Conservation (phyloP, 192 early-diverging fungal species). For the Chytriomyces confervae region DNA sequence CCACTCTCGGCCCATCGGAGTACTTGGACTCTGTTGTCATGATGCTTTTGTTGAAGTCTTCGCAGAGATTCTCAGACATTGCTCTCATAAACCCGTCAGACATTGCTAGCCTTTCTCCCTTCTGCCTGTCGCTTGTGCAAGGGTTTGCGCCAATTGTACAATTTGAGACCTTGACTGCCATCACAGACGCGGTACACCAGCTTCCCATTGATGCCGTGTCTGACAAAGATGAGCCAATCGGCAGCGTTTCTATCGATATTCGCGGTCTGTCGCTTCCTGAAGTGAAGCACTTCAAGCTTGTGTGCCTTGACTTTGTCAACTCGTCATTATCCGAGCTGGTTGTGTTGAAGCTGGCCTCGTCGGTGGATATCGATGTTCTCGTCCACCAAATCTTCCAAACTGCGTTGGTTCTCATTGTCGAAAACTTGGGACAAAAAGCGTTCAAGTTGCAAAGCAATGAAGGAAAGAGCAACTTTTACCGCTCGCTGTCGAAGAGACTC, state of each 20-base stretch:
- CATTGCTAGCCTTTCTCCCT: slow-evolving; percentile 71
- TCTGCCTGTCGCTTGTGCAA: slow-evolving; percentile 73
- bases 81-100: slow-evolving; percentile 54
- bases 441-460: not conserved
- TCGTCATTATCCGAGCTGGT: slow-evolving; percentile 20
- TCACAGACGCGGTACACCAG: slow-evolving; percentile 50
- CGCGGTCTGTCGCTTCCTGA: slow-evolving; percentile 60
- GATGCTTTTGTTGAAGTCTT: slow-evolving; percentile 74
- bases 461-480: slow-evolving; percentile 27
- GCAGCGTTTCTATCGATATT: slow-evolving; percentile 37
- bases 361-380: slow-evolving; percentile 1
- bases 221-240: not conserved
- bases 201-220: slow-evolving; percentile 34
- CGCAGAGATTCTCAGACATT: slow-evolving; percentile 57
- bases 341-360: slow-evolving; percentile 11
- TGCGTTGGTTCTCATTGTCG: slow-evolving; percentile 61
- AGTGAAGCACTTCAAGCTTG: slow-evolving; percentile 70
- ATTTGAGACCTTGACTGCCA: slow-evolving; percentile 62
- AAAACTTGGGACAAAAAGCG: slow-evolving; percentile 26
- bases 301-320: slow-evolving; percentile 59
- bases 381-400: slow-evolving; percentile 58
- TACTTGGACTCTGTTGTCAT: slow-evolving; percentile 77
- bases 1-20: slow-evolving; percentile 76
- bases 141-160: slow-evolving; percentile 73
- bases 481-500: slow-evolving; percentile 53